phyloP scores from a whole-genome alignment of 176 grass and related monocot species.

The Typha latifolia region DNA sequence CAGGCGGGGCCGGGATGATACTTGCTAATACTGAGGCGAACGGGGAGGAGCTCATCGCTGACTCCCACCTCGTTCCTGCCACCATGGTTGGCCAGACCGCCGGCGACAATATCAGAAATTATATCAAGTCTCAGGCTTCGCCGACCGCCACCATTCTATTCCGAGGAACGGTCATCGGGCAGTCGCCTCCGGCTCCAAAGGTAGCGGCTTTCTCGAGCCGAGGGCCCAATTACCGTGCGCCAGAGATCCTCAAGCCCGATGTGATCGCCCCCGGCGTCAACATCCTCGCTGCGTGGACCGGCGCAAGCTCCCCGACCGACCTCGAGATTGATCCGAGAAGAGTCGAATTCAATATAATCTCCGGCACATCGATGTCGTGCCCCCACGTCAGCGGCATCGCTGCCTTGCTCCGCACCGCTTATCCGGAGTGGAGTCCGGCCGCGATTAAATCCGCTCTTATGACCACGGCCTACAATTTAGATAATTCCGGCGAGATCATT shows the following conservation, averaged over 20 bases:
- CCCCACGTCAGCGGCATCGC: slow-evolving; percentile 82
- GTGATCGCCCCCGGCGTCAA: slow-evolving; percentile 76
- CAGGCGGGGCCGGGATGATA: slow-evolving; percentile 62
- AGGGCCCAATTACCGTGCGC: slow-evolving; percentile 61
- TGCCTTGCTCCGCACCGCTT: slow-evolving; percentile 46
- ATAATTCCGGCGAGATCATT: slow-evolving; percentile 49
- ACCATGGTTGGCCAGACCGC: slow-evolving; percentile 62
- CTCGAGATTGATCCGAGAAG: slow-evolving; percentile 60
- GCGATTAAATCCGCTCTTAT: slow-evolving; percentile 76
- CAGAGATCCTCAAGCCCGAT: slow-evolving; percentile 79
- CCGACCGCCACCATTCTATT: slow-evolving; percentile 71
- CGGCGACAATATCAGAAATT: slow-evolving; percentile 57
- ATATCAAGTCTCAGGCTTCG: slow-evolving; percentile 41
- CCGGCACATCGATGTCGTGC: slow-evolving; percentile 83
- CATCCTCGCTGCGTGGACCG: slow-evolving; percentile 78
- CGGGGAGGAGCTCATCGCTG: slow-evolving; percentile 81
- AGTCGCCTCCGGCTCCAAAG: slow-evolving; percentile 42
- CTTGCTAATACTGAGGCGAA: slow-evolving; percentile 57
- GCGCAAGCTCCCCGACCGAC: slow-evolving; percentile 45
- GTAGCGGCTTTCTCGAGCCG: slow-evolving; percentile 73
- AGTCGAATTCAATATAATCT: slow-evolving; percentile 86
- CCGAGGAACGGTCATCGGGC: slow-evolving; percentile 56
- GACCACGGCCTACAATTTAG: slow-evolving; percentile 78
- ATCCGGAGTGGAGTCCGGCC: slow-evolving; percentile 66
- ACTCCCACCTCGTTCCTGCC: slow-evolving; percentile 75